Evolutionary conservation across 2,329 filamentous ascomycete species (phyloP), one percentile per base, ranked within the genome.

Genomic region (Aspergillus pseudoterreus): DNA sequence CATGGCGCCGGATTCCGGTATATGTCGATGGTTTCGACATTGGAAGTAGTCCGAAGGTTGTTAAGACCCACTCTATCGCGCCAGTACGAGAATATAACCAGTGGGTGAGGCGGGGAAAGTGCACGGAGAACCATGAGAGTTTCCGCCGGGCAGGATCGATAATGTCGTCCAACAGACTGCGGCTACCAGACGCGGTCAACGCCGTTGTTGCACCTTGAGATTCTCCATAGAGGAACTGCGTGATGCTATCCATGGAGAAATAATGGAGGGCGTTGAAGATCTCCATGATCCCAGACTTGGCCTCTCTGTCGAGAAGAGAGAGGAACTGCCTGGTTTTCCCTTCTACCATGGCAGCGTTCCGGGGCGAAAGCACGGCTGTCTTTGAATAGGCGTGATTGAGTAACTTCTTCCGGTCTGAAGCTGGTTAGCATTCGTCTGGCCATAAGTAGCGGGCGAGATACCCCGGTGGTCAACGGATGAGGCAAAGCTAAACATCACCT

Each of bases 311-410:
- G 15, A 80, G 47, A 9, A 80, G 59, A 0, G 68, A 41, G 49
- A 80, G 50, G 51, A 71, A 80, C 9, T 69, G 57, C 14, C 58
- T 60, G 0, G 71, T 71, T 47, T 78, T 77, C 0, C 62, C 61
- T 51, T 73, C 67, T 1, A 79, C 65, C 46, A 74, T 62, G 3
- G 54, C 55, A 2, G 64, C 63, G 2, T 66, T 64, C 1, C 63
- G 52, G 1, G 60, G 56, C 19, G 65, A 66, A 5, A 78, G 57
- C 4, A 82, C 71, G 3, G 61, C 63, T 0, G 72, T 74, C 51
- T 82, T 83, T 1, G 79, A 76, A 50, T 82, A 83, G 0, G 76
- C 74, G 52, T 81, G 76, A 4, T 75, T 72, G 9, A 82, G 51
- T 0, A 81, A 52, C 56, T 80, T 82, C 66, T 82, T 82, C 15